Conservation (phyloP, 2,329 filamentous ascomycete species). For the Penicillium sp. region DNA sequence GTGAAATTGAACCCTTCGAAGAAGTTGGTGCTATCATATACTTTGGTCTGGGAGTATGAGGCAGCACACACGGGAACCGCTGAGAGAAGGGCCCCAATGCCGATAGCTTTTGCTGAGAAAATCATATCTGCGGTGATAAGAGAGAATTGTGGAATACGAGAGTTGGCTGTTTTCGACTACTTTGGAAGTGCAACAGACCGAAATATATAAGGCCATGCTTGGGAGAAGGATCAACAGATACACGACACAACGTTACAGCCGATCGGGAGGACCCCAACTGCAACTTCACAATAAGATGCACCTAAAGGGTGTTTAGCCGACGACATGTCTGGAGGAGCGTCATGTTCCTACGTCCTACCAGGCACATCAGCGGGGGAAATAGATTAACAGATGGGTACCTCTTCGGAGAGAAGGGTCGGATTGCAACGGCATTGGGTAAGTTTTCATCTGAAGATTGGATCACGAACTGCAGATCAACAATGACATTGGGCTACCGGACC, state of each 20-base stretch:
- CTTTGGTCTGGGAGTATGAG: not conserved
- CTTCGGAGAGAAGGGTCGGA: not conserved
- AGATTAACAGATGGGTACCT: not conserved
- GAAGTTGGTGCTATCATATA: not conserved
- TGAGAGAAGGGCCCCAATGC: not conserved
- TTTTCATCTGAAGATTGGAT: too few species aligned
- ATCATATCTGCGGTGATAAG: too few species aligned
- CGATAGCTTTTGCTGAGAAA: not conserved
- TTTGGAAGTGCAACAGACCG: not conserved
- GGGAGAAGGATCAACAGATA: not conserved
- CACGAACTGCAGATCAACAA: too few species aligned
- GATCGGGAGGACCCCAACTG: not conserved
- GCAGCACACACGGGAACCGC: not conserved
- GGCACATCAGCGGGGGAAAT: not conserved
- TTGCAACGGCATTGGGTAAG: not conserved
- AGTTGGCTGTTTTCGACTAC: not conserved
- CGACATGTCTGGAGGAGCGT: too few species aligned
- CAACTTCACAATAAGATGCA: too few species aligned
- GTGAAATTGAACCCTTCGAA: not conserved
- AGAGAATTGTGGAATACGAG: not conserved
- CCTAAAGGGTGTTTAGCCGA: too few species aligned
- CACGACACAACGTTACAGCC: not conserved
- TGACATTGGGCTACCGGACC: not conserved
- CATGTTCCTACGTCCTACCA: not conserved
- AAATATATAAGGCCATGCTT: not conserved